A percentile compares a stretch with the other conserved stretches of the same genome.
phyloP scores from a whole-genome alignment of 1,284 basidiomycete species.

The Meira miltonrushii region DNA sequence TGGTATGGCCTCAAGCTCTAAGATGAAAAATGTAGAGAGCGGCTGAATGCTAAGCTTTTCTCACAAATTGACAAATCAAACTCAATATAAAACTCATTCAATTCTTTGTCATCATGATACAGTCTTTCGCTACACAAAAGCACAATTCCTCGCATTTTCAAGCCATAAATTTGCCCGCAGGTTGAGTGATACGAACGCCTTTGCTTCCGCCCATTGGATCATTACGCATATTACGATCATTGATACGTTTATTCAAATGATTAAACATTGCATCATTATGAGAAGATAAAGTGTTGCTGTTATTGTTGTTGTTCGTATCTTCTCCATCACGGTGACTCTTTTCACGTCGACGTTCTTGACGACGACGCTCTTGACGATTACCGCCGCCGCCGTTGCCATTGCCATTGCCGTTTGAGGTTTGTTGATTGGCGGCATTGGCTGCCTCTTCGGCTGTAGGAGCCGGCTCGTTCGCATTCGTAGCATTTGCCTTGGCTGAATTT shows the following conservation, averaged over 20 bases:
- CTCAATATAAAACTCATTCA: too few relatives aligned
- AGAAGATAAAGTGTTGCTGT: background rate
- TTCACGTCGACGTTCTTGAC: slow-evolving; percentile 6
- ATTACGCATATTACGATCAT: background rate
- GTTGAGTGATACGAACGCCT: slow-evolving; percentile 5
- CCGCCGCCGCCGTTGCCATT: background rate
- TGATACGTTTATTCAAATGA: background rate
- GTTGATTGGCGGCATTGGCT: background rate
- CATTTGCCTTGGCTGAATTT: too few relatives aligned
- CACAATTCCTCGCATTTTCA: background rate
- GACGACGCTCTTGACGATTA: slow-evolving; percentile 11
- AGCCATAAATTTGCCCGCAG: slow-evolving; percentile 4
- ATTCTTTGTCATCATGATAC: too few relatives aligned
- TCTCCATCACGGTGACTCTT: slow-evolving; percentile 1
- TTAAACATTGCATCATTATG: background rate
- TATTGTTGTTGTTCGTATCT: background rate
- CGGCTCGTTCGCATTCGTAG: background rate
- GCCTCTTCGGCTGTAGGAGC: background rate
- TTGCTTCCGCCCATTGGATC: background rate
- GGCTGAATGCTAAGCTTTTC: too few relatives aligned
- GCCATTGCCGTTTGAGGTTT: background rate
- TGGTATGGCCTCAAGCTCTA: too few relatives aligned
- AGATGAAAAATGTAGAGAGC: too few relatives aligned
- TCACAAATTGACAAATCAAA: too few relatives aligned
- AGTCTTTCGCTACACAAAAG: too few relatives aligned